A percentile compares a stretch with the other conserved stretches of the same genome.
These are phyloP conservation scores for Hyaloscypha variabilis DNA, from an alignment of 495 filamentous ascomycete species.

Conservation along the genomic window DNA sequence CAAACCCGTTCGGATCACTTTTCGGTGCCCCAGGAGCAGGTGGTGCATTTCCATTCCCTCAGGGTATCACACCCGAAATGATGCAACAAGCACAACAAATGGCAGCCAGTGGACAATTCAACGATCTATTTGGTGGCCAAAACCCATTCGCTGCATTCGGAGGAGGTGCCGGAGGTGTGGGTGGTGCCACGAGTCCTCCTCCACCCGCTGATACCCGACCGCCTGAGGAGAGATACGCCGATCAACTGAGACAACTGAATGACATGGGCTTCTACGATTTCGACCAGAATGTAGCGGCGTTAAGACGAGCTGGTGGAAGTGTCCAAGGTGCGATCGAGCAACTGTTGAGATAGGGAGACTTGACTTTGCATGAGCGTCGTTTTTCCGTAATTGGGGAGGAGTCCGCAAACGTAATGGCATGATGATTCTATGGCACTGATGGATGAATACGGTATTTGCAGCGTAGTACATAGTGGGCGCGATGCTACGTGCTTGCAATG, in stretches of 20 bases:
- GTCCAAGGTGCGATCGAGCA: slow-evolving; percentile 95
- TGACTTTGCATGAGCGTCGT: neutral
- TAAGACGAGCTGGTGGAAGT: slow-evolving; percentile 88
- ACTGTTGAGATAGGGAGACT: slow-evolving; percentile 46
- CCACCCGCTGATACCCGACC: slow-evolving; percentile 77
- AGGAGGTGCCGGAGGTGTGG: slow-evolving; percentile 20
- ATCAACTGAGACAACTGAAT: slow-evolving; percentile 90
- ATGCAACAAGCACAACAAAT: slow-evolving; percentile 48
- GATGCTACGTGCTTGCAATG: neutral
- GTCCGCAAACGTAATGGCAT: slow-evolving; percentile 3
- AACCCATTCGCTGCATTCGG: slow-evolving; percentile 30
- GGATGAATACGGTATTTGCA: neutral
- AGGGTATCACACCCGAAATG: slow-evolving; percentile 32
- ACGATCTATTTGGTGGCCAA: slow-evolving; percentile 37
- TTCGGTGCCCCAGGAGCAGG: slow-evolving; percentile 47
- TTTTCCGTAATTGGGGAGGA: neutral
- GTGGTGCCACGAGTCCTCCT: slow-evolving; percentile 41
- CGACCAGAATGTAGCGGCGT: slow-evolving; percentile 85
- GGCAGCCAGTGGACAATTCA: slow-evolving; percentile 36
- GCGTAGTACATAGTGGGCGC: neutral
- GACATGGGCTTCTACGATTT: slow-evolving; percentile 99
- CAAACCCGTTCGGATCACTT: slow-evolving; percentile 56
- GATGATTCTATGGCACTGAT: slow-evolving; percentile 8
- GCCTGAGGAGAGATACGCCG: slow-evolving; percentile 90
- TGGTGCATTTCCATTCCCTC: slow-evolving; percentile 39